Conservation (phyloP, 2,329 filamentous ascomycete genomes). For the Fusarium verticillioides region DNA sequence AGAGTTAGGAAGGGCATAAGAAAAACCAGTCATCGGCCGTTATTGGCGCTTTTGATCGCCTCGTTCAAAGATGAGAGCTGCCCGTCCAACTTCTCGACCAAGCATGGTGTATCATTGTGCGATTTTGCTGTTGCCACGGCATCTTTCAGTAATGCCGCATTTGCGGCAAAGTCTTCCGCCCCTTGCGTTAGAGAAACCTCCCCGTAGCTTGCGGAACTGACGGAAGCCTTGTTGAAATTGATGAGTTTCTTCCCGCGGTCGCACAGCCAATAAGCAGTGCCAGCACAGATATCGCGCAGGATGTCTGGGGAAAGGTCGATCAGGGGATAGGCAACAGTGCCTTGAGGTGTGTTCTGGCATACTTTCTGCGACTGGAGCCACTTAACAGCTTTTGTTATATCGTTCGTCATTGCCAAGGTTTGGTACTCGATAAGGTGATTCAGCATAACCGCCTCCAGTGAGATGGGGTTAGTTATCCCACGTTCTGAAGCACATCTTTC, state of each 20-base stretch:
- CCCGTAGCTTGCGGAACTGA: background rate
- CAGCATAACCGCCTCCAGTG: background rate
- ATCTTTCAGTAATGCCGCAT: background rate
- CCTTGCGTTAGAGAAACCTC: background rate
- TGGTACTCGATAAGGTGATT: background rate
- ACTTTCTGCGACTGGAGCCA: background rate
- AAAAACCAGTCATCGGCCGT: background rate
- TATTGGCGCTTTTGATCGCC: background rate
- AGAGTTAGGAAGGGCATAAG: too few relatives aligned
- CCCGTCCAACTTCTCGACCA: background rate
- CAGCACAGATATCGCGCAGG: background rate
- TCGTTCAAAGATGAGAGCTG: background rate
- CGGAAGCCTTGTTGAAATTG: background rate
- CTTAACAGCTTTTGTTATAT: background rate
- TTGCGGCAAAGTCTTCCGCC: background rate
- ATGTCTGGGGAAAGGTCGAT: background rate
- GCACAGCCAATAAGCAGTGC: background rate
- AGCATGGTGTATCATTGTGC: background rate
- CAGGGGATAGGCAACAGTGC: background rate
- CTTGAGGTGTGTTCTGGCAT: background rate
- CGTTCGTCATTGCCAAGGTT: background rate
- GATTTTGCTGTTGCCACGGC: background rate
- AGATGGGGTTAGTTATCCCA: background rate
- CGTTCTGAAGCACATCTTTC: background rate
- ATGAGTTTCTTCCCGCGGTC: background rate